phyloP scores from a whole-genome alignment of 2,329 filamentous ascomycete species.

The Bipolaris gigantea region DNA sequence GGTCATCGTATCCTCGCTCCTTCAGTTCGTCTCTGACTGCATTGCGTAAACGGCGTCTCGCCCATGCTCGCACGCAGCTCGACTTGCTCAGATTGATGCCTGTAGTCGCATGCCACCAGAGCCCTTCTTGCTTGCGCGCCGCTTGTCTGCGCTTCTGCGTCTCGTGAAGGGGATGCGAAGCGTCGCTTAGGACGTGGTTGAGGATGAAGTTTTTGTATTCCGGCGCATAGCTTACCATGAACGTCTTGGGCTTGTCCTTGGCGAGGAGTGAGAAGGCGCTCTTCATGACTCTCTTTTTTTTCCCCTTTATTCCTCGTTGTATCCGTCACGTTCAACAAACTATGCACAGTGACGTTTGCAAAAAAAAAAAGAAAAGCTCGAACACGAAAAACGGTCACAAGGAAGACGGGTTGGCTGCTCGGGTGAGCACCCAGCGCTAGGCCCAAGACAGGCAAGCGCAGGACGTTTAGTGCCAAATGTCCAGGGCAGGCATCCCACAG shows the following conservation, averaged over 20 bases:
- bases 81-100: slow-evolving; percentile 32
- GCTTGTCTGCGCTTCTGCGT: slow-evolving; percentile 21
- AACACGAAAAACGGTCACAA: background rate
- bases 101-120: slow-evolving; percentile 41
- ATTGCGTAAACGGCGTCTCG: slow-evolving; percentile 32
- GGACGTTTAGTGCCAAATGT: slow-evolving; percentile 13
- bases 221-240: slow-evolving; percentile 29
- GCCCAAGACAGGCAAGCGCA: background rate
- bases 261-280: slow-evolving; percentile 13
- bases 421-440: slow-evolving; percentile 10
- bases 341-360: slow-evolving; percentile 11
- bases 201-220: slow-evolving; percentile 29
- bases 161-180: slow-evolving; percentile 32
- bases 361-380: no score
- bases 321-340: background rate
- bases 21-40: slow-evolving; percentile 37
- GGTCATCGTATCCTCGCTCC: slow-evolving; percentile 31
- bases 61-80: slow-evolving; percentile 38
- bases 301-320: background rate
- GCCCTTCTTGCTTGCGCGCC: slow-evolving; percentile 26
- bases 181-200: slow-evolving; percentile 26
- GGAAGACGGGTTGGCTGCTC: slow-evolving; percentile 1
- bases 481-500: slow-evolving; percentile 18
- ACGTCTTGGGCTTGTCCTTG: slow-evolving; percentile 17
- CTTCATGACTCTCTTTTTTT: slow-evolving; percentile 21